Conservation (phyloP, 371 early-diverging fungal species). For the Apophysomyces variabilis region DNA sequence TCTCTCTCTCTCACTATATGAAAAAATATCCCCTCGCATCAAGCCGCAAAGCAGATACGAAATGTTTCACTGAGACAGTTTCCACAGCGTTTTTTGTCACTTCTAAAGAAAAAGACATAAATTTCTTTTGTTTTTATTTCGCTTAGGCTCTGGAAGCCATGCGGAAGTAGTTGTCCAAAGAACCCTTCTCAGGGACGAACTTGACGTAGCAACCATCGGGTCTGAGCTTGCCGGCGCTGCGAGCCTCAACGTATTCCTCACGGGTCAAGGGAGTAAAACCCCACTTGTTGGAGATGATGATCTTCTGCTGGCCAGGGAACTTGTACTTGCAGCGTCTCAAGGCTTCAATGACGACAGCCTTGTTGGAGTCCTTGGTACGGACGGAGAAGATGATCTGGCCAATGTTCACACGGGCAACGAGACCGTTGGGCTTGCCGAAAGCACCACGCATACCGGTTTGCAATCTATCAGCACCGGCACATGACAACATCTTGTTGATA, state of each 20-base stretch:
- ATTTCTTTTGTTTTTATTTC: no score
- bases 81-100: no score
- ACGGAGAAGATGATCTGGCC: slow-evolving; percentile 98
- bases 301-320: slow-evolving; percentile 99
- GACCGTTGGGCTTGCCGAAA: slow-evolving; percentile 99
- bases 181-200: slow-evolving; percentile 92
- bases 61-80: no score
- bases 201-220: slow-evolving; percentile 99
- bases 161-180: slow-evolving; percentile 68
- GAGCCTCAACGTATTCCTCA: slow-evolving; percentile 88
- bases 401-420: slow-evolving; percentile 99
- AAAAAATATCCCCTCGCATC: no score
- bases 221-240: slow-evolving; percentile 82
- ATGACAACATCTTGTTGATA: slow-evolving; percentile 99
- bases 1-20: no score
- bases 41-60: no score
- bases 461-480: slow-evolving; percentile 99
- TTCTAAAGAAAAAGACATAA: no score
- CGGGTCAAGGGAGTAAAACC: slow-evolving; percentile 99
- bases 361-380: slow-evolving; percentile 97
- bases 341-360: slow-evolving; percentile 96
- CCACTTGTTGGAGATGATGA: slow-evolving; percentile 99
- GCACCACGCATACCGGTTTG: slow-evolving; percentile 99
- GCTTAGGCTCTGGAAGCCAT: slow-evolving; percentile 39
- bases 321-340: slow-evolving; percentile 98